phyloP scores from a whole-genome alignment of 768 basidiomycete species.

The Pseudohyphozyma bogoriensis region DNA sequence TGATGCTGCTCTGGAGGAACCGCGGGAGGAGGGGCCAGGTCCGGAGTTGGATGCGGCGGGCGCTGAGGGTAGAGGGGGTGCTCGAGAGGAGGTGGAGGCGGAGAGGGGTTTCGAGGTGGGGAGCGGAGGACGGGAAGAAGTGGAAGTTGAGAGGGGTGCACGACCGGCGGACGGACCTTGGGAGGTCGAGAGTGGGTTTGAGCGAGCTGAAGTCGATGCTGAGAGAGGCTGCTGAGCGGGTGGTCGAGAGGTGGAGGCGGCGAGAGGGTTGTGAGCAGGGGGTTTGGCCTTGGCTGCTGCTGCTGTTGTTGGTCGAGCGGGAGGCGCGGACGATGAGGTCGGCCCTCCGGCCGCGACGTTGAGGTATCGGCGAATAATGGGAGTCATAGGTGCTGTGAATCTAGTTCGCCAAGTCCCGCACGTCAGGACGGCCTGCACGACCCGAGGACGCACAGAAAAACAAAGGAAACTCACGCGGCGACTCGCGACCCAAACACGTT shows the following conservation, averaged over 20 bases:
- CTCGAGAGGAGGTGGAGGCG: background rate
- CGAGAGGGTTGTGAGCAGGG: slow-evolving; percentile 8
- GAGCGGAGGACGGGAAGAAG: background rate
- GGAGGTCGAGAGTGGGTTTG: background rate
- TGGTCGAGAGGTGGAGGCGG: background rate
- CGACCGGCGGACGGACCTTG: background rate
- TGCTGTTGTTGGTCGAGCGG: background rate
- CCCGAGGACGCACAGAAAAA: background rate
- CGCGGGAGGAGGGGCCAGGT: background rate
- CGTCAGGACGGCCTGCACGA: background rate
- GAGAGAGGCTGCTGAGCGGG: background rate
- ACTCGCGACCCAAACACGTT: slow-evolving; percentile 37
- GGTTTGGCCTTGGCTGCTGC: slow-evolving; percentile 15
- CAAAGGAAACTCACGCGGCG: slow-evolving; percentile 33
- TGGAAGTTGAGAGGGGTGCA: background rate
- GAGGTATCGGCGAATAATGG: slow-evolving; percentile 39
- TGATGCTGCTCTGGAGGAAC: background rate
- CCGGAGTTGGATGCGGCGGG: background rate
- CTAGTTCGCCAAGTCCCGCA: slow-evolving; percentile 19
- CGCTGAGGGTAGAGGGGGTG: background rate
- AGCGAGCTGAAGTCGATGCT: background rate
- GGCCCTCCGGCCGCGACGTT: slow-evolving; percentile 29
- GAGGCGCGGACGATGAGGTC: slow-evolving; percentile 12
- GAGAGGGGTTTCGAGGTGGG: slow-evolving; percentile 1
- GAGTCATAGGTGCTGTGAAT: slow-evolving; percentile 41